These are phyloP conservation scores for Penicillium pancosmium DNA, from an alignment of 495 filamentous ascomycete genomes.

Conservation along the genomic window DNA sequence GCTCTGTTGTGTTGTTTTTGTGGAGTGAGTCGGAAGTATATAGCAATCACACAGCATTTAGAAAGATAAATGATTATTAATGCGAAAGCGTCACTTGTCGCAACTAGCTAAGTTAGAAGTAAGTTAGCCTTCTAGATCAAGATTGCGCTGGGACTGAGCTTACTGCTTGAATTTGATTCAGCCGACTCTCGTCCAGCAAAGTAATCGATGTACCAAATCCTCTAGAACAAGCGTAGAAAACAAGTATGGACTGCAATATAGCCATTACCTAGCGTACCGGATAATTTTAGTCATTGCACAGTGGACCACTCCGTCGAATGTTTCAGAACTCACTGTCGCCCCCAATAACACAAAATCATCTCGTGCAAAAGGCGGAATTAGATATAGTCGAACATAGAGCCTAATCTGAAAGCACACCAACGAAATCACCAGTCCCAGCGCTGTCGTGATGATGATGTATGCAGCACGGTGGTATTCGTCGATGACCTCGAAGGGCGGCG, in stretches of 20 bases:
- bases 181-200: constrained; percentile 31
- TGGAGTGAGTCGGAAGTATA: constrained; percentile 52
- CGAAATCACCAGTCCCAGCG: constrained; percentile 51
- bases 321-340: constrained; percentile 36
- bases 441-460: constrained; percentile 50
- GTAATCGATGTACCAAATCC: constrained; percentile 47
- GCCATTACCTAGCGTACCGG: constrained; percentile 30
- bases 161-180: constrained; percentile 43
- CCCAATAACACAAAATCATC: constrained; percentile 45
- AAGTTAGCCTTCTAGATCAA: not conserved
- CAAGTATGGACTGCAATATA: constrained; percentile 36
- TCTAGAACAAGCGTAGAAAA: constrained; percentile 38
- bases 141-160: constrained; percentile 2
- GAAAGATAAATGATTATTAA: constrained; percentile 47
- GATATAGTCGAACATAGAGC: constrained; percentile 44
- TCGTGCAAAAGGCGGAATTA: constrained; percentile 39
- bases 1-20: constrained; percentile 44
- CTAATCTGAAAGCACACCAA: constrained; percentile 48
- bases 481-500: constrained; percentile 44
- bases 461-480: constrained; percentile 46
- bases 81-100: constrained; percentile 46
- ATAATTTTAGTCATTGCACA: not conserved
- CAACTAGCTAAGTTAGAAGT: constrained; percentile 33
- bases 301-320: not conserved
- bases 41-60: constrained; percentile 50